Base-by-base conservation (phyloP, 2,329 filamentous ascomycete species). In the Ascochyta koolunga region DNA sequence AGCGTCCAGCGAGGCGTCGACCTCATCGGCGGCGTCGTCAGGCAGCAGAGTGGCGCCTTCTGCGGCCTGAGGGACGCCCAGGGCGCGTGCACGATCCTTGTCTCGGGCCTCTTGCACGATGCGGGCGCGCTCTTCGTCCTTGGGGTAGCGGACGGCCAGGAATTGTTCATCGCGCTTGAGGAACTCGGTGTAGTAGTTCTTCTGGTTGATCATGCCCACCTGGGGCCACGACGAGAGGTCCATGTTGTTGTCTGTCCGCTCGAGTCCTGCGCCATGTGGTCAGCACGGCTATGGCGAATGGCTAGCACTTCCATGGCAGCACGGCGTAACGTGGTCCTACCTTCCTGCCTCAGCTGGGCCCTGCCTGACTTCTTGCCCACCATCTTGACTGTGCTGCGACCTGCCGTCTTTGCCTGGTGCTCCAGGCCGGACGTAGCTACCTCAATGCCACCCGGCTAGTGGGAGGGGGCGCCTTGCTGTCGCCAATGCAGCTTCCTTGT, bases 131-230 rank as follows among this genome's bases (percentile, higher is more conserved):
- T 86, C 88, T 65, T 93, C 91, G 74, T 99, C 95, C 75, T 88
- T 89, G 67, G 96, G 91, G 15, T 96, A 84, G 68, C 95, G 88
- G 50, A 93, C 86, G 11, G 93, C 91, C 29, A 99, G 86, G 55
- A 96, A 88, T 78, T 99, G 95, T 68, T 98, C 95, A 79, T 99
- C 95, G 69, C 93, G 89, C 80, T 99, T 99, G 78, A 99, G 90
- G 68, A 96, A 99, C 72, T 99, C 95, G 57, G 92, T 96, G 58
- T 70, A 73, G 77, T 99, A 99, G 76, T 99, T 99, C 80, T 99
- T 99, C 76, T 99, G 95, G 74, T 99, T 99, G 77, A 99, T 99
- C 68, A 95, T 91, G 37, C 86, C 83, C 53, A 96, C 87, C 70
- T 95, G 89, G 9, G 95, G 93, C 93, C 95, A 99, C 74, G 84